These are phyloP conservation scores for Chaetomium sp. DNA, from an alignment of 2,329 filamentous ascomycete genomes.

Conservation along the genomic window DNA sequence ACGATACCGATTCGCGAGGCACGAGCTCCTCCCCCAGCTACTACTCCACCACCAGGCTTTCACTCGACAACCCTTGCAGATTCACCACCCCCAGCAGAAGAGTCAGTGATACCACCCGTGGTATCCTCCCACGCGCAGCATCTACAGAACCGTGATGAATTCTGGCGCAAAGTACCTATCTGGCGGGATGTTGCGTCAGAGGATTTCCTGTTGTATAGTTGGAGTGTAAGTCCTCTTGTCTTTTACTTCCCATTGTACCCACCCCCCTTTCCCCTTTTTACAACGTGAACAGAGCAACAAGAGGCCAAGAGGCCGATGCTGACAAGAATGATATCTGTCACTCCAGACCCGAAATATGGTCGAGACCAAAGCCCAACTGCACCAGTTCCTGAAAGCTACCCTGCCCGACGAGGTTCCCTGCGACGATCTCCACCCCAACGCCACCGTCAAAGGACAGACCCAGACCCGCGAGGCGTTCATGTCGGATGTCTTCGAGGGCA, in stretches of 20 bases:
- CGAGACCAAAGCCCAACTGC: slow-evolving; percentile 40
- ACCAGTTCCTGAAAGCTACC: slow-evolving; percentile 42
- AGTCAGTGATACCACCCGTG: neutral
- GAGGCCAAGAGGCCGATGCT: too few species aligned
- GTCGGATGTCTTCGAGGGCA: slow-evolving; percentile 45
- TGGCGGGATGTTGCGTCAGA: slow-evolving; percentile 43
- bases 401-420: slow-evolving; percentile 45
- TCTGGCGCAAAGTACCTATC: slow-evolving; percentile 44
- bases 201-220: slow-evolving; percentile 47
- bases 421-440: slow-evolving; percentile 18
- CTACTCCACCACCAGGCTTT: too few species aligned
- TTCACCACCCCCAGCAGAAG: neutral
- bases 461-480: slow-evolving; percentile 48
- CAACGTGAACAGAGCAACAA: neutral
- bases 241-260: neutral
- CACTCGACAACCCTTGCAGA: neutral
- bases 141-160: slow-evolving; percentile 29
- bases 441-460: slow-evolving; percentile 23
- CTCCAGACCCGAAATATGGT: slow-evolving; percentile 44
- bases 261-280: neutral
- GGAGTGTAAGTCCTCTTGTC: slow-evolving; percentile 41
- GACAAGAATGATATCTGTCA: neutral
- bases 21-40: neutral
- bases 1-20: neutral
- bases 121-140: neutral